Evolutionary conservation across 768 basidiomycete genomes (phyloP).

Genomic region (Mycena haematopus): DNA sequence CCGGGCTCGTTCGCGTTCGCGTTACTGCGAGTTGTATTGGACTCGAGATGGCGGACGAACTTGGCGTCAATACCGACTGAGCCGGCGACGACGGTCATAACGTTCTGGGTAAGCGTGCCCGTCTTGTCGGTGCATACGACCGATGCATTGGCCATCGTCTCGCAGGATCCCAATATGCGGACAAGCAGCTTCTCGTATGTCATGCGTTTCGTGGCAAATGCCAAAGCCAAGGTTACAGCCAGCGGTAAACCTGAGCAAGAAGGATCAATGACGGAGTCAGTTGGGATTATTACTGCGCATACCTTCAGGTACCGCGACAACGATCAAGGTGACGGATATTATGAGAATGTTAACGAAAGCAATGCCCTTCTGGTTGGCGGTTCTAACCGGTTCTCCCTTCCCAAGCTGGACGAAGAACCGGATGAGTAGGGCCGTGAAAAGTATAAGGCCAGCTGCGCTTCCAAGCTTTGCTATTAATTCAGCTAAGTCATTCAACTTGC

Average conservation of each 20-base stretch:
- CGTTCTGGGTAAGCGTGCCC: constrained; percentile 94
- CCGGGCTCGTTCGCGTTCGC: constrained; percentile 65
- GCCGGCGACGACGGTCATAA: constrained; percentile 96
- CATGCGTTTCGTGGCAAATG: constrained; percentile 99
- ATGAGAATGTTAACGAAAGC: constrained; percentile 93
- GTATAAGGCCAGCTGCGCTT: constrained; percentile 75
- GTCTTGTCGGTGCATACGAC: constrained; percentile 97
- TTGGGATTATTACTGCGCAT: constrained; percentile 22
- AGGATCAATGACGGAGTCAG: constrained; percentile 13
- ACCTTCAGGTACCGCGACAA: constrained; percentile 90
- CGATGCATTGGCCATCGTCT: constrained; percentile 98
- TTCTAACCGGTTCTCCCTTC: constrained; percentile 58
- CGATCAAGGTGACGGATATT: constrained; percentile 91
- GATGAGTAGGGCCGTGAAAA: constrained; percentile 90
- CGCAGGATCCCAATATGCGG: constrained; percentile 94
- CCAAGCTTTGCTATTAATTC: constrained; percentile 95
- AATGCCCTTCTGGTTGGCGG: constrained; percentile 83
- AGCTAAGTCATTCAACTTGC: constrained; percentile 93
- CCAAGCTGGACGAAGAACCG: constrained; percentile 92
- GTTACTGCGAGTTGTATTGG: constrained; percentile 76
- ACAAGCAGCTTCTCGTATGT: constrained; percentile 93
- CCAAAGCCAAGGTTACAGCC: constrained; percentile 94
- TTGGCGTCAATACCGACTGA: constrained; percentile 94
- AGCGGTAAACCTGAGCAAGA: constrained; percentile 80
- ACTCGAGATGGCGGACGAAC: constrained; percentile 81